Conservation (phyloP, 805 yeast genomes). For the Yarrowia divulgata region DNA sequence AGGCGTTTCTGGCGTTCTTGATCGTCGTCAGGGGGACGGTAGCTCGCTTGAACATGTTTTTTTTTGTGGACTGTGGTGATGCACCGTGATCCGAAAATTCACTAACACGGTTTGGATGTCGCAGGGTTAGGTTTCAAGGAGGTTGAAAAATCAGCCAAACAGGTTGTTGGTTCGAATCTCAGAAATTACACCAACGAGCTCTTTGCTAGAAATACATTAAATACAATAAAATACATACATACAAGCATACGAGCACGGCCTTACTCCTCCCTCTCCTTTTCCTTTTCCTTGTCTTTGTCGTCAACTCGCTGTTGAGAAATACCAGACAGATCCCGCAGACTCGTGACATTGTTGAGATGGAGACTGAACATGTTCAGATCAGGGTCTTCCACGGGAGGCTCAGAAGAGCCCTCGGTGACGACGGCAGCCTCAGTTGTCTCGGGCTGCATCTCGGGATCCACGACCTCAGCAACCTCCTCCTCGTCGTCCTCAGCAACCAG, state of each 20-base stretch:
- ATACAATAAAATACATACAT: constrained; percentile 6
- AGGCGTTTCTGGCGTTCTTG: constrained; percentile 35
- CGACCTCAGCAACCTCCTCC: constrained; percentile 25
- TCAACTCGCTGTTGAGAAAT: constrained; percentile 35
- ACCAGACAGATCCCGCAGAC: constrained; percentile 29
- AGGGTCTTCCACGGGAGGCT: constrained; percentile 12
- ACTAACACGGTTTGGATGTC: constrained; percentile 2
- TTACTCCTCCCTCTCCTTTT: neutral
- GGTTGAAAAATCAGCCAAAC: neutral
- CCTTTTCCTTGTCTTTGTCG: constrained; percentile 11
- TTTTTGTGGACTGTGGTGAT: constrained; percentile 18
- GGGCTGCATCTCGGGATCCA: constrained; percentile 17
- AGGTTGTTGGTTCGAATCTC: neutral
- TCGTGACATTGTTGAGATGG: constrained; percentile 32
- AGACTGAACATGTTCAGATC: constrained; percentile 35
- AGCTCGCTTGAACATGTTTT: constrained; percentile 31
- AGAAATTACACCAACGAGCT: too few species aligned
- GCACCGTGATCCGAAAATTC: constrained; percentile 34
- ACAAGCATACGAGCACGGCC: neutral
- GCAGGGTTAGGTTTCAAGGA: constrained; percentile 17
- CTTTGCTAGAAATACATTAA: constrained; percentile 14
- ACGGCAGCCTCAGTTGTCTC: constrained; percentile 22
- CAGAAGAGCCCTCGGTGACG: neutral
- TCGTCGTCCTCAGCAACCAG: constrained; percentile 26
- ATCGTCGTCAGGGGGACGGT: constrained; percentile 38